These are phyloP conservation scores for Boletus sp. DNA, from an alignment of 1,284 basidiomycete species.

Conservation along the genomic window DNA sequence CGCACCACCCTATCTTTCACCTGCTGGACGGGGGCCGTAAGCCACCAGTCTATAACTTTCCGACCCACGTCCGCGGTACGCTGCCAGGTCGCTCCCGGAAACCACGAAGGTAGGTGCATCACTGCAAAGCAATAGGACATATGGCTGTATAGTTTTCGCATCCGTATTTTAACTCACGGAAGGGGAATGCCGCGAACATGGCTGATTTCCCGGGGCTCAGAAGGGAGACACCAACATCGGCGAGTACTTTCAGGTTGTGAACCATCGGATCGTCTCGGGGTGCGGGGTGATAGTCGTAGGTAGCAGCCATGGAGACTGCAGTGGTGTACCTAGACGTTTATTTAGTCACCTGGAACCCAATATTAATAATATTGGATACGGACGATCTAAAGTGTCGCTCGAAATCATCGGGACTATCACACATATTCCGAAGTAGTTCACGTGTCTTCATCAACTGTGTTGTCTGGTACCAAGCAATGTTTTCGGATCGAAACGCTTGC, in stretches of 20 bases:
- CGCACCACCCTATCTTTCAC: slow-evolving; percentile 8
- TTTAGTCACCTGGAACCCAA: background rate
- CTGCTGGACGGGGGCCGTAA: slow-evolving; percentile 1
- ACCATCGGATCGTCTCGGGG: slow-evolving; percentile 8
- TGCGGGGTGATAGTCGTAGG: slow-evolving; percentile 7
- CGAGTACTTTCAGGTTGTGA: slow-evolving; percentile 1
- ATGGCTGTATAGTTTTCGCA: background rate
- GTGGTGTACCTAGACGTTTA: slow-evolving; percentile 1
- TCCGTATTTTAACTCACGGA: slow-evolving; percentile 1
- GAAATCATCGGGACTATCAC: slow-evolving; percentile 1
- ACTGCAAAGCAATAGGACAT: background rate
- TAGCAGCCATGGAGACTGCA: slow-evolving; percentile 6
- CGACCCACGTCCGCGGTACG: slow-evolving; percentile 1
- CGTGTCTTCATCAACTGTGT: slow-evolving; percentile 3
- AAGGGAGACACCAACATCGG: background rate
- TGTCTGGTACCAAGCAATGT: background rate
- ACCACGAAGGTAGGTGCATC: slow-evolving; percentile 11
- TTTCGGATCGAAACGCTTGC: slow-evolving; percentile 4
- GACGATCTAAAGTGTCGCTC: slow-evolving; percentile 7
- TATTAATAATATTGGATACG: background rate
- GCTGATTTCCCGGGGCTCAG: background rate
- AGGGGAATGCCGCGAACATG: slow-evolving; percentile 7
- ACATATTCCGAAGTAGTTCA: slow-evolving; percentile 3
- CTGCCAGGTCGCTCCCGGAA: slow-evolving; percentile 12
- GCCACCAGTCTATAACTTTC: slow-evolving; percentile 12